phyloP scores from a whole-genome alignment of 805 yeast genomes.

The Starmerella riodocensis region DNA sequence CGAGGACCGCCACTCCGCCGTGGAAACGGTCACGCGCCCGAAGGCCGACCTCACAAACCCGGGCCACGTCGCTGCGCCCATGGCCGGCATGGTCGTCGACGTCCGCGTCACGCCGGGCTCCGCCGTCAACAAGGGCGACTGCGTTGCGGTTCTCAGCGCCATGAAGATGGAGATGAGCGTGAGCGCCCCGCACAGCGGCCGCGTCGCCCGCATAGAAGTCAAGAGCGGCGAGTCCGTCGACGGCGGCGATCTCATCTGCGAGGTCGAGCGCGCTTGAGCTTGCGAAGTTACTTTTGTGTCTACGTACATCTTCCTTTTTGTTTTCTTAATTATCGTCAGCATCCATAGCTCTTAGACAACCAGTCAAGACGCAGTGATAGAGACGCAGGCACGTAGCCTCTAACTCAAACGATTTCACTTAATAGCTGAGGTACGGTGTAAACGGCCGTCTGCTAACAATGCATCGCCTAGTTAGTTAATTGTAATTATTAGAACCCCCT shows the following conservation, averaged over 20 bases:
- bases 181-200: constrained; percentile 80
- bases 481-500: no score
- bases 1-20: constrained; percentile 73
- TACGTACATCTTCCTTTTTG: no score
- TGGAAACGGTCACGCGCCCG: constrained; percentile 73
- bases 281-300: no score
- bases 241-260: constrained; percentile 75
- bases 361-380: no score
- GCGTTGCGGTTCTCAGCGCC: constrained; percentile 84
- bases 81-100: constrained; percentile 97
- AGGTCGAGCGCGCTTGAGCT: constrained; percentile 29
- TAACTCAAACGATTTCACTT: no score
- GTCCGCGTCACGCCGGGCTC: constrained; percentile 79
- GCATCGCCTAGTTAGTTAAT: no score
- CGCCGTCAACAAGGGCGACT: constrained; percentile 91
- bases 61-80: constrained; percentile 93
- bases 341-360: no score
- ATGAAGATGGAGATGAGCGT: constrained; percentile 99
- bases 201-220: constrained; percentile 59
- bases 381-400: no score
- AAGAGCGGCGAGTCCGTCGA: constrained; percentile 93
- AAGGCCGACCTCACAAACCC: constrained; percentile 83
- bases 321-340: no score
- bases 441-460: no score
- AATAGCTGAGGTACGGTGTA: no score